Evolutionary conservation across 139 green algal species (phyloP).

Genomic region (Tetraselmis chui): DNA sequence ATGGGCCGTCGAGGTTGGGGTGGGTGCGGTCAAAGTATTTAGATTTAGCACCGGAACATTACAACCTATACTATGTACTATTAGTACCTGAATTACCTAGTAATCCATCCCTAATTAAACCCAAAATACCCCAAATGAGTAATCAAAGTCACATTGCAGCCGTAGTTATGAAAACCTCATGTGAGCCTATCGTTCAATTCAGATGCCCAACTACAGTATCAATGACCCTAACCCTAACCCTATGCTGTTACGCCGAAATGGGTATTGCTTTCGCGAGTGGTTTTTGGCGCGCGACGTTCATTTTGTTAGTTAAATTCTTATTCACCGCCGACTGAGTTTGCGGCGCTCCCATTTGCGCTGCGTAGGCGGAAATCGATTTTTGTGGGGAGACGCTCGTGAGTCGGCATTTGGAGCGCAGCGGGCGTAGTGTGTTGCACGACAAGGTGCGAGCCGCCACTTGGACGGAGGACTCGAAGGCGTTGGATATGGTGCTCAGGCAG

Average conservation of each 20-base stretch:
- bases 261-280: too few relatives aligned
- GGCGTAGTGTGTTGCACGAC: slow-evolving; percentile 23
- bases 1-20: slow-evolving; percentile 83
- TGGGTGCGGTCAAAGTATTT: too few relatives aligned
- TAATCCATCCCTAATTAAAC: too few relatives aligned
- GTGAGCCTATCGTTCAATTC: background rate
- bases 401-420: slow-evolving; percentile 23
- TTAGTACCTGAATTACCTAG: too few relatives aligned
- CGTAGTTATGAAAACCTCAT: too few relatives aligned
- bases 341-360: background rate
- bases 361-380: slow-evolving; percentile 15
- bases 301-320: background rate
- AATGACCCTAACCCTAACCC: too few relatives aligned
- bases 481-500: slow-evolving; percentile 41
- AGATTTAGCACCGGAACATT: too few relatives aligned
- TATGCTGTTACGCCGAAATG: too few relatives aligned
- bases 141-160: too few relatives aligned
- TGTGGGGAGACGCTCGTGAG: slow-evolving; percentile 24
- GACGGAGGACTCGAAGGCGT: slow-evolving; percentile 17
- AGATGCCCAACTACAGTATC: slow-evolving; percentile 12
- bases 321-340: background rate
- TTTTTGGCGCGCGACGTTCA: background rate
- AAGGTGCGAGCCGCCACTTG: slow-evolving; percentile 18
- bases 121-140: too few relatives aligned
- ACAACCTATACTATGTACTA: too few relatives aligned